Percentiles rank a stretch among this genome's conserved stretches.
Conservation (phyloP, 306 rosid species). For the Corylus avellana region DNA sequence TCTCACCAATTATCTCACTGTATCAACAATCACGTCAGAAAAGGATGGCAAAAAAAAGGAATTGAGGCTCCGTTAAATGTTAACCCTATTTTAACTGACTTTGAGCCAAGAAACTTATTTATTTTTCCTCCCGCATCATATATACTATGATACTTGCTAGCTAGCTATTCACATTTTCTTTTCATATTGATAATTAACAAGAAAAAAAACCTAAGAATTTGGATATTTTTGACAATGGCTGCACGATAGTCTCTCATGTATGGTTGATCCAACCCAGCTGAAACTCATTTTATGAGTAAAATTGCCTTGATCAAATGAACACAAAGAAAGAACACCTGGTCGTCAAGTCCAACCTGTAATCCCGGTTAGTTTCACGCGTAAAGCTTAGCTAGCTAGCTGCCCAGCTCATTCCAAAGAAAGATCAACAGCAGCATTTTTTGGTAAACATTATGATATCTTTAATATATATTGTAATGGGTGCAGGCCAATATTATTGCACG, state of each 20-base stretch:
- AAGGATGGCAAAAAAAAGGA: not conserved
- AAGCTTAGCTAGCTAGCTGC: not conserved
- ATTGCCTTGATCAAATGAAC: not conserved
- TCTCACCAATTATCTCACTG: not conserved
- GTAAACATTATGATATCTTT: not conserved
- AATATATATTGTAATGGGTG: not conserved
- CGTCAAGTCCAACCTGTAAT: not conserved
- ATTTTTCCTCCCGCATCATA: too few relatives aligned
- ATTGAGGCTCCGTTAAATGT: too few relatives aligned
- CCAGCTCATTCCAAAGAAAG: not conserved
- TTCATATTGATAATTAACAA: not conserved
- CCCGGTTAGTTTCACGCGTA: conserved; percentile 17
- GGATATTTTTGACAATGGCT: not conserved
- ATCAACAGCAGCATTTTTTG: not conserved
- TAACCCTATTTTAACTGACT: too few relatives aligned
- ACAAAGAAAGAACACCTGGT: not conserved
- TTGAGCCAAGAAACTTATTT: too few relatives aligned
- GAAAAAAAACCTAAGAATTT: not conserved
- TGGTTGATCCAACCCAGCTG: too few relatives aligned
- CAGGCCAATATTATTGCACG: conserved; percentile 15
- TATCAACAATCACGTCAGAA: not conserved
- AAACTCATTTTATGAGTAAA: too few relatives aligned
- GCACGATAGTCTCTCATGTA: too few relatives aligned
- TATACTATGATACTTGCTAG: too few relatives aligned
- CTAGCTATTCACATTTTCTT: too few relatives aligned